Base-by-base conservation (phyloP, 805 yeast species). In the Scheffersomyces spartinae region DNA sequence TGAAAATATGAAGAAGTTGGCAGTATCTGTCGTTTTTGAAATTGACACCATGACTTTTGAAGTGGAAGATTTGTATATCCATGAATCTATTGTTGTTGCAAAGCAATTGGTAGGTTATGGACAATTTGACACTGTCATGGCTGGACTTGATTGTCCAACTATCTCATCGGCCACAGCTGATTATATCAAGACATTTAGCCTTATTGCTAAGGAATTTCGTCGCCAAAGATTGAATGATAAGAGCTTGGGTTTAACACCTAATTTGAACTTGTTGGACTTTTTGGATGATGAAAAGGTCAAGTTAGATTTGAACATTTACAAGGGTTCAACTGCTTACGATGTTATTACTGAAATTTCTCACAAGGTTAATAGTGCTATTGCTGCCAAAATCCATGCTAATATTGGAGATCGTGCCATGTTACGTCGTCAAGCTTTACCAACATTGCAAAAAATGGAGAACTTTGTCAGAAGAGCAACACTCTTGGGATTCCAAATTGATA, bases 391-490 rank as follows among this genome's bases (percentile, higher is more conserved):
- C 9, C 78, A 78, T 41, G 71, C 88, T 2, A 69, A 66, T 4
- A 59, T 88, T 20, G 95, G 96, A 1, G 85, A 79, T 36, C 52
- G 62, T 26, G 82, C 97, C 0, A 69, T 91, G 23, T 68, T 91
- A 42, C 77, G 97, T 52, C 79, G 93, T 45, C 94, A 86, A 39
- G 67, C 81, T 3, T 71, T 79, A 35, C 98, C 98, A 14, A 73
- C 88, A 4, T 57, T 77, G 30, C 77, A 75, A 18, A 81, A 85
- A 43, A 61, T 88, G 52, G 91, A 82, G 42, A 69, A 79, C 3
- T 80, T 91, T 47, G 71, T 76, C 26, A 68, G 73, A 35, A 80
- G 77, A 40, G 74, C 86, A 17, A 60, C 72, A 7, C 64, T 71
- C 29, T 61, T 77, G 35, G 83, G 83, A 2, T 61, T 74, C 31